Percentiles rank a stretch among this genome's conserved stretches.
phyloP scores from a whole-genome alignment of 306 rosid species.

The Prunus fruticosa region DNA sequence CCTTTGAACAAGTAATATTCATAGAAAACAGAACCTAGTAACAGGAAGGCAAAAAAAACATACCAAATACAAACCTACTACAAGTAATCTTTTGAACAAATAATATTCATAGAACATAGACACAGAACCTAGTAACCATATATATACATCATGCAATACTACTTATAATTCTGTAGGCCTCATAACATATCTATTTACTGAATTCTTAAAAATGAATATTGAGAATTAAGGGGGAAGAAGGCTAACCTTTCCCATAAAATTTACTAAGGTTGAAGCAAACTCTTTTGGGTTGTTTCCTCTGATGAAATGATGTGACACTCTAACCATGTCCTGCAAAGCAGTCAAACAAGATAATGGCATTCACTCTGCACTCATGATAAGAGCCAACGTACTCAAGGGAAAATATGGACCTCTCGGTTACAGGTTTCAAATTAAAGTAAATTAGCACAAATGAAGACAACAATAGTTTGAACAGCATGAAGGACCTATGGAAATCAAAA shows the following conservation, averaged over 20 bases:
- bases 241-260: slow-evolving; percentile 86
- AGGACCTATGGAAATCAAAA: not conserved
- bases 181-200: slow-evolving; percentile 6
- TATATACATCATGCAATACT: not conserved
- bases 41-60: not conserved
- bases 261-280: slow-evolving; percentile 74
- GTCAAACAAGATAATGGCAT: slow-evolving; percentile 23
- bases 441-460: slow-evolving; percentile 8
- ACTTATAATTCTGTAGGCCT: not conserved
- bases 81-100: not conserved
- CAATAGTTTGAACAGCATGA: slow-evolving; percentile 6
- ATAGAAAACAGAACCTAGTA: not conserved
- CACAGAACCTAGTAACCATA: not conserved
- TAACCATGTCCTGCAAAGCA: slow-evolving; percentile 80
- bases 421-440: not conserved
- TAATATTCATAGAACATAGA: not conserved
- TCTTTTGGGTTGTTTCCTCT: slow-evolving; percentile 77
- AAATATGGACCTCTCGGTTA: not conserved
- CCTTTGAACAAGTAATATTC: not conserved
- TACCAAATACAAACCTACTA: not conserved
- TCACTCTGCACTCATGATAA: slow-evolving; percentile 3
- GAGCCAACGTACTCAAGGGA: not conserved
- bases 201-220: slow-evolving; percentile 10
- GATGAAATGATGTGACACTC: slow-evolving; percentile 68
- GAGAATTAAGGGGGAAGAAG: slow-evolving; percentile 4